Conservation (phyloP, 78 protist genomes). For the Monosiga brevicollis region DNA sequence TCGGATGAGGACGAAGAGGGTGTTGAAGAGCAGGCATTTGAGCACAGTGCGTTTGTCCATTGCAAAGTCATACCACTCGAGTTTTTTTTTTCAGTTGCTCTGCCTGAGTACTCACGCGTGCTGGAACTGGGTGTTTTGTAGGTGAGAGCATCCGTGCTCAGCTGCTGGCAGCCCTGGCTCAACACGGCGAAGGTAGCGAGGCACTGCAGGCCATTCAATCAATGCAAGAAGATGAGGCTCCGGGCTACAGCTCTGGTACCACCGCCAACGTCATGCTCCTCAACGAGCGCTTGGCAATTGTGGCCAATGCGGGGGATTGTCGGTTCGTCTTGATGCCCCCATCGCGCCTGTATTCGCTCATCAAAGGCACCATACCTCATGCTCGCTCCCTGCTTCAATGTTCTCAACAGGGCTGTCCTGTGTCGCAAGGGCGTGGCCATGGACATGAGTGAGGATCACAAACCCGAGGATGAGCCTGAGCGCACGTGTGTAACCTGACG, state of each 20-base stretch:
- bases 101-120: too few relatives aligned
- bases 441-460: slow-evolving; percentile 25
- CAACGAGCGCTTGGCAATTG: not conserved
- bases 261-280: not conserved
- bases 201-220: too few relatives aligned
- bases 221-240: too few relatives aligned
- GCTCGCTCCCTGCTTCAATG: not conserved
- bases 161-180: too few relatives aligned
- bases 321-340: not conserved
- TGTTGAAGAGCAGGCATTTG: not conserved
- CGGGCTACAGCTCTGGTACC: not conserved
- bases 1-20: not conserved
- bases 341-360: not conserved
- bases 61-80: too few relatives aligned
- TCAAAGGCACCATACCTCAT: not conserved
- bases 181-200: too few relatives aligned
- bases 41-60: not conserved
- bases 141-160: too few relatives aligned
- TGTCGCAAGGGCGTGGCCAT: slow-evolving; percentile 12
- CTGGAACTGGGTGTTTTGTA: too few relatives aligned
- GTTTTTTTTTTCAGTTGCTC: too few relatives aligned
- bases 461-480: not conserved
- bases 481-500: not conserved
- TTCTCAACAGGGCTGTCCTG: slow-evolving; percentile 9
- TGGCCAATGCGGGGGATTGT: not conserved